Base-by-base conservation (phyloP, 345 rosid genomes). In the Citrus mangshanensis region DNA sequence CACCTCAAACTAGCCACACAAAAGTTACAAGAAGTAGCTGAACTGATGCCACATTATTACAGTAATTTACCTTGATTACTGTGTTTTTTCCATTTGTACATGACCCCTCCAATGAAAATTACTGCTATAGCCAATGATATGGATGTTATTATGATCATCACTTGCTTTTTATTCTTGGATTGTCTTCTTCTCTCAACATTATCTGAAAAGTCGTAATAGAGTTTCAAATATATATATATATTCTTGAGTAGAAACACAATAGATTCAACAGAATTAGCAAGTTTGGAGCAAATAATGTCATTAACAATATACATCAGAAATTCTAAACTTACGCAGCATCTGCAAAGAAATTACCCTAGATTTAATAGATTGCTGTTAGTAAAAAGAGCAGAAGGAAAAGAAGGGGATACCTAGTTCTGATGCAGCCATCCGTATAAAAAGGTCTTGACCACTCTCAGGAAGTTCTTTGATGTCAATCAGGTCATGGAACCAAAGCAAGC, bases 331-430 rank as follows among this genome's bases (percentile, higher is more conserved):
- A 16, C 32, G 4, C 8, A 16, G 9, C 1, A 42, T 24, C 30
- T 24, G 25, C 42, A 9, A 27, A 54, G 37, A 38, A 28, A 25
- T 61, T 18, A 18, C 19, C 56, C 1, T 18, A 54, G 58, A 54
- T 19, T 54, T 54, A 5, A 16, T 54, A 54, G 58, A 54, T 14
- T 54, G 58, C 58, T 16, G 58, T 54, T 54, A 54, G 2, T 54
- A 18, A 19, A 54, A 37, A 2, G n/a, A 3, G 35, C 1, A 38
- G 4, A 25, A 66, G 13, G 66, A 7, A 30, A 59, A 46, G 51
- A 28, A 25, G 34, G 9, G 24, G 49, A 18, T 56, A 76, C 78
- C 80, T 46, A 70, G 8, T 82, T 75, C 82, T 18, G 85, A 82
- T 59, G 79, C 73, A n/a, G 76, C 79, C 25, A 62, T 58, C 30